These are phyloP conservation scores for Panellus pusillus DNA, from an alignment of 768 basidiomycete species.

Conservation along the genomic window DNA sequence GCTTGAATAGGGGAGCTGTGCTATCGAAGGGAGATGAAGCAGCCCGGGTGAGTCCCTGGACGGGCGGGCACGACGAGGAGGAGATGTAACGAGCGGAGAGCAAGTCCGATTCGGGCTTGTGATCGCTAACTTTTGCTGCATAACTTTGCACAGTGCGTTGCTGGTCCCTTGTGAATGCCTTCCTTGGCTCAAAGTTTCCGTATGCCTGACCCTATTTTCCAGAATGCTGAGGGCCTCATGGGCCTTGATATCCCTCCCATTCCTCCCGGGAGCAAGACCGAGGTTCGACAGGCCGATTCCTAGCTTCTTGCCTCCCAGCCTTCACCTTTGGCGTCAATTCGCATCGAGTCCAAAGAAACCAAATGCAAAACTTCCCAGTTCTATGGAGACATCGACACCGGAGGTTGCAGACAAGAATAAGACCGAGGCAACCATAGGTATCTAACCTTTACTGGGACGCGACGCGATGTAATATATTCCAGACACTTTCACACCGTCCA, in stretches of 20 bases:
- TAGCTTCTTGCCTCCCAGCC: not conserved
- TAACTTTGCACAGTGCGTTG: conserved; percentile 15
- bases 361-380: not conserved
- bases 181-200: not conserved
- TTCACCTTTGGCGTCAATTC: conserved; percentile 13
- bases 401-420: not conserved
- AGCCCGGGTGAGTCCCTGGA: conserved; percentile 38
- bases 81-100: conserved; percentile 16
- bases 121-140: not conserved
- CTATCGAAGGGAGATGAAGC: conserved; percentile 33
- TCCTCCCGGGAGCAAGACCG: conserved; percentile 22
- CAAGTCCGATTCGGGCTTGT: conserved; percentile 5
- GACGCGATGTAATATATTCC: not conserved
- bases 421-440: not conserved
- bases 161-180: conserved; percentile 10
- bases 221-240: conserved; percentile 39
- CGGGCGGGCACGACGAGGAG: conserved; percentile 41
- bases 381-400: not conserved
- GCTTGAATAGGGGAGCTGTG: conserved; percentile 26
- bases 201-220: not conserved
- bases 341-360: not conserved
- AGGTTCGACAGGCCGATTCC: conserved; percentile 17
- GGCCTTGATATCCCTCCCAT: conserved; percentile 31
- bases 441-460: not conserved
- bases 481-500: conserved; percentile 2